Conservation (phyloP, 345 rosid genomes). For the Moringa oleifera region DNA sequence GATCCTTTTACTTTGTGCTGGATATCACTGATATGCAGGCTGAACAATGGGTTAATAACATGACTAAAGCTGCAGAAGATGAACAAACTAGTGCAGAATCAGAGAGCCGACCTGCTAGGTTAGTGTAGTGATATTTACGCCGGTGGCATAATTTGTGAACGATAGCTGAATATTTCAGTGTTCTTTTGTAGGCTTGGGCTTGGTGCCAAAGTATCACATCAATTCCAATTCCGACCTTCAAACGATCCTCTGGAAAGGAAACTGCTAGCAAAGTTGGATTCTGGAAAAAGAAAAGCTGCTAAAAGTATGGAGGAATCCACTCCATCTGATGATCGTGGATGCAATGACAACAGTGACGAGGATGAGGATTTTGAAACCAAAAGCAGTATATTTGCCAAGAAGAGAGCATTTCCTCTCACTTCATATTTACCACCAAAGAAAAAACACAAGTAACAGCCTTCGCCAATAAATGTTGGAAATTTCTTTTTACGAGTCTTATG, state of each 20-base stretch:
- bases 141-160: background rate
- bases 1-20: background rate
- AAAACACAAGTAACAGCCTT: background rate
- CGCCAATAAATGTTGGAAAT: too few species aligned
- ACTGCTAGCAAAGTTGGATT: conserved; percentile 50
- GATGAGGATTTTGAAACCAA: conserved; percentile 37
- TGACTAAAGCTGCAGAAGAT: conserved; percentile 39
- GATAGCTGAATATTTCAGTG: background rate
- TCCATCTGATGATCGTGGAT: conserved; percentile 12
- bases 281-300: conserved; percentile 45
- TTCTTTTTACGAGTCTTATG: too few species aligned
- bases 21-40: conserved; percentile 35
- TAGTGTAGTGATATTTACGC: conserved; percentile 6
- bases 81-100: conserved; percentile 35
- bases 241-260: conserved; percentile 56
- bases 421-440: background rate
- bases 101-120: conserved; percentile 47
- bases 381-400: conserved; percentile 36
- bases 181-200: conserved; percentile 48
- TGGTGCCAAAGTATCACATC: conserved; percentile 47
- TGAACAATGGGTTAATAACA: conserved; percentile 62
- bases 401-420: conserved; percentile 15
- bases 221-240: conserved; percentile 25
- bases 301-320: conserved; percentile 22
- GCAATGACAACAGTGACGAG: conserved; percentile 27